Base-by-base conservation (phyloP, 345 rosid species). In the Corymbia maculata region DNA sequence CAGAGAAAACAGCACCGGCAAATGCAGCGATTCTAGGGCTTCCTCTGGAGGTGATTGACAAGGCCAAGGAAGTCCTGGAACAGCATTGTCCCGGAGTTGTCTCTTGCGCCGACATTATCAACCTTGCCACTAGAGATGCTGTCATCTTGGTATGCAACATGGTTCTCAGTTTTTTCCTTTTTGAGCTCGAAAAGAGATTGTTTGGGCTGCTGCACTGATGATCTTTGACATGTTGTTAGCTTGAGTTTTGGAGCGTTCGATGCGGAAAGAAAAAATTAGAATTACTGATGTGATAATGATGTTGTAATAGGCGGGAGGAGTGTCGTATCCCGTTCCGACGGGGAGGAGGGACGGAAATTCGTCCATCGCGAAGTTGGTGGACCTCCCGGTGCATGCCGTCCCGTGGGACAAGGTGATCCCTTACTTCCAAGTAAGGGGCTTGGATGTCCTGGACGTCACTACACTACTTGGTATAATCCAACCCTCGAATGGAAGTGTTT, bases 101-200 rank as follows among this genome's bases (percentile, higher is more conserved):
- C 89, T 97, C 99, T 51, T 96, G 98, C 52, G 92, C 99, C 22
- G 95, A 96, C 70, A 94, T 97, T 64, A 97, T 97, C 89, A 94
- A 95, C 90, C 96, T 96, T 8, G 98, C 98, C 11, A 88, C 98
- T 17, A 90, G 98, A 42, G 96, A 97, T 92, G 98, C 95, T 44
- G 93, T 92, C 87, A 94, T 92, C 86, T 13, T 94, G 95, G 99
- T 96, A 92, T n/a, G 87, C 10, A 57, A 53, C 64, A 24, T 24
- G n/a, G 3, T 57, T 57, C 22, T 3, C 7, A 57, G n/a, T 57
- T 57, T 55, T 24, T 24, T 57, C 13, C 10, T 19, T 52, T 44
- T 68, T 70, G 79, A 53, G 36, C 24, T 30, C 28, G 2, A 28
- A n/a, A 53, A 28, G 8, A 86, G 10, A 8, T 26, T 13, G 4